Percentiles rank a stretch among this genome's conserved stretches.
Evolutionary conservation across 169 alveolate species (phyloP).

Genomic region (Plasmodium gonderi): DNA sequence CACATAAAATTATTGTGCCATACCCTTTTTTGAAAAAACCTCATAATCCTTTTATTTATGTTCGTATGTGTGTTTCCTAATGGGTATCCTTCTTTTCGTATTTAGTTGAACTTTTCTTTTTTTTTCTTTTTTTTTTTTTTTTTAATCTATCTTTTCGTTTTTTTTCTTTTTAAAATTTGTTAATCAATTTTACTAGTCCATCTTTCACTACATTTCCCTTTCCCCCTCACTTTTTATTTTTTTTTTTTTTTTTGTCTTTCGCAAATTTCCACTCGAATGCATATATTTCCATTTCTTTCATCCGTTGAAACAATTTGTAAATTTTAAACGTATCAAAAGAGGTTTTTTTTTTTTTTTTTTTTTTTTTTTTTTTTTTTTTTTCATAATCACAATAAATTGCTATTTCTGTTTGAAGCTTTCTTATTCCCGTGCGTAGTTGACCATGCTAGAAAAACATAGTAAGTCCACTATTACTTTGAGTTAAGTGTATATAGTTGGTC

Average conservation of each 20-base stretch:
- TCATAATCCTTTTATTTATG: background rate
- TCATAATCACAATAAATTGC: no score
- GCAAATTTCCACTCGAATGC: background rate
- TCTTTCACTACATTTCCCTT: background rate
- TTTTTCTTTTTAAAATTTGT: background rate
- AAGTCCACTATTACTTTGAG: no score
- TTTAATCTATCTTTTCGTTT: background rate
- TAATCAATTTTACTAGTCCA: background rate
- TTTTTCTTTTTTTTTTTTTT: background rate
- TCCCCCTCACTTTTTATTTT: background rate
- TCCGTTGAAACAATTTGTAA: background rate
- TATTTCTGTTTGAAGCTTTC: no score
- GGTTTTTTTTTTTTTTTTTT: no score
- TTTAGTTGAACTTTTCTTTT: background rate
- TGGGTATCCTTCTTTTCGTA: background rate
- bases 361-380: no score
- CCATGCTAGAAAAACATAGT: no score
- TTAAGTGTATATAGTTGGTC: no score
- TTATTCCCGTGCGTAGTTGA: no score
- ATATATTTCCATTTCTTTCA: background rate
- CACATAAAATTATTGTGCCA: no score
- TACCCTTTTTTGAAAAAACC: no score
- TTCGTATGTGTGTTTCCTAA: background rate
- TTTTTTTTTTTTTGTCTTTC: background rate
- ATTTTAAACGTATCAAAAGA: background rate